A percentile compares a stretch with the other conserved stretches of the same genome.
These are phyloP conservation scores for Helianthus tuberosus DNA, from an alignment of 129 eudicot species.

Conservation along the genomic window DNA sequence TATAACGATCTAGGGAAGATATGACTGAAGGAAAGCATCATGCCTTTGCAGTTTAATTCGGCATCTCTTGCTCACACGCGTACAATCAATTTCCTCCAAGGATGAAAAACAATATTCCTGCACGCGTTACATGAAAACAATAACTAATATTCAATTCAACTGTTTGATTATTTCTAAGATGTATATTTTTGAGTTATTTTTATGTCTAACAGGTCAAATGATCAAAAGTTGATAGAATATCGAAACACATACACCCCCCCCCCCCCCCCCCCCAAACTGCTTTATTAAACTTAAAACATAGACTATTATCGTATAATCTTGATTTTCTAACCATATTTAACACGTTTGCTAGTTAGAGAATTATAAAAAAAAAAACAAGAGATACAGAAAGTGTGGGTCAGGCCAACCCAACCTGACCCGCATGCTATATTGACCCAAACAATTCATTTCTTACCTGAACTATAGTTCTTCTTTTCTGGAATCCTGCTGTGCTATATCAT, in stretches of 20 bases:
- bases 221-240: neutral
- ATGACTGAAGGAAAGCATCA: neutral
- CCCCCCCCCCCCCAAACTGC: too few species aligned
- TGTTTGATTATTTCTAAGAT: neutral
- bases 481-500: constrained; percentile 29
- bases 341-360: neutral
- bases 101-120: constrained; percentile 3
- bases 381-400: neutral
- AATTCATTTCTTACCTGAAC: constrained; percentile 37
- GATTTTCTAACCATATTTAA: neutral
- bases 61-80: neutral
- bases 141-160: neutral
- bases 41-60: neutral
- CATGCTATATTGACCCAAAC: neutral
- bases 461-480: constrained; percentile 69
- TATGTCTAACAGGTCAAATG: neutral
- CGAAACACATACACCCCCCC: too few species aligned
- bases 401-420: neutral
- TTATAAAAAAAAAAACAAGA: neutral
- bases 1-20: constrained; percentile 6
- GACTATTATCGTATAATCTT: neutral
- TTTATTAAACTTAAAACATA: too few species aligned
- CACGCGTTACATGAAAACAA: neutral
- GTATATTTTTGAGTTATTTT: neutral
- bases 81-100: neutral